Evolutionary conservation across 805 yeast genomes (phyloP), one percentile per base, ranked within the genome.

Genomic region (Spathaspora passalidarum): DNA sequence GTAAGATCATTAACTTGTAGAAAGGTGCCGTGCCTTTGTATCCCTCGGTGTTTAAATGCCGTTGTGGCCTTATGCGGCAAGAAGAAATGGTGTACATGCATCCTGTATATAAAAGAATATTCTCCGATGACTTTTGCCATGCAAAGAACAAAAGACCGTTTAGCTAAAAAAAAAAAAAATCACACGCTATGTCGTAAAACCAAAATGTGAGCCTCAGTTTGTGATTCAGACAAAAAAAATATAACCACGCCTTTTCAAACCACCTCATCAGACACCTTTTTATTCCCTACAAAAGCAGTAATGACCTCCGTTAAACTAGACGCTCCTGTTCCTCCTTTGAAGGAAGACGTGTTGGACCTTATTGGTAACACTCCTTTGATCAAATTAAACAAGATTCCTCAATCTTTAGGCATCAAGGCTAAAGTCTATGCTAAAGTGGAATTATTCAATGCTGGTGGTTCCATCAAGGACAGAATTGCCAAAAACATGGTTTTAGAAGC

Each of bases 391-490:
- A 82, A 79, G 59, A 78, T 88, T 50, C 96, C 96, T 11, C 84
- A 86, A 61, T 77, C 84, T 13, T 66, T 78, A 42, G 92, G 94
- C 11, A 79, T 88, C 61, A 84, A 82, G 63, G 90, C 94, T 44
- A 72, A 73, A 53, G 66, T 82, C 43, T 79, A 79, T 53, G 94
- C 88, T 56, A 88, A 88, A 63, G 81, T 84, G 42, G 96, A 88
- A 62, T 75, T 81, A 46, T 88, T 88, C 78, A 88, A 88, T 62
- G 87, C 94, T 52, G 96, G 96, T 51, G 96, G 96, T 20, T 85
- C 94, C 38, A 88, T 88, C 63, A 88, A 88, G 69, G 96, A 88
- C 62, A 81, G 96, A 66, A 88, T 88, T 57, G 95, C 96, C 54
- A 78, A 84, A 58, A 76, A 88, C 61, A 88, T 88, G 96, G 84